Conservation (phyloP, 2,329 filamentous ascomycete genomes). For the Pseudogymnoascus destructans region DNA sequence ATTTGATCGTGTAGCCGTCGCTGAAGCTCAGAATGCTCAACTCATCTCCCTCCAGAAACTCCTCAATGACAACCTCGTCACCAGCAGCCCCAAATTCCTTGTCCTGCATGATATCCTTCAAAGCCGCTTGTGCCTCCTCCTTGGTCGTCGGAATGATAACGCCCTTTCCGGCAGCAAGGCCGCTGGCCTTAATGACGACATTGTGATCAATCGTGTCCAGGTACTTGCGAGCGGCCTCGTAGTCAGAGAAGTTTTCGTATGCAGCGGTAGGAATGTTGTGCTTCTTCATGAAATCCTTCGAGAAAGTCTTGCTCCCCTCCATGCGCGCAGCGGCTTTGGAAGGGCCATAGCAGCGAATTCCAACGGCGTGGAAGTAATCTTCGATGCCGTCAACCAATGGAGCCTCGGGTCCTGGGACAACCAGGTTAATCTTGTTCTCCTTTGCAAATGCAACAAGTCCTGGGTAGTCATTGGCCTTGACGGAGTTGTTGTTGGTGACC, state of each 20-base stretch:
- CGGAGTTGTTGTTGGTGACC: constrained; percentile 52
- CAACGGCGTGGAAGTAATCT: constrained; percentile 59
- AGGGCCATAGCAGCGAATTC: constrained; percentile 76
- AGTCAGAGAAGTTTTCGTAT: constrained; percentile 79
- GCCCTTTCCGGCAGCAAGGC: constrained; percentile 87
- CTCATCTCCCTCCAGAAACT: constrained; percentile 84
- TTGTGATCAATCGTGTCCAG: constrained; percentile 57
- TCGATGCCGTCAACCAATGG: constrained; percentile 80
- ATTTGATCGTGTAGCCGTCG: constrained; percentile 74
- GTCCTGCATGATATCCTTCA: constrained; percentile 83
- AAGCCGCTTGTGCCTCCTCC: constrained; percentile 66
- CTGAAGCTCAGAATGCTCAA: constrained; percentile 83
- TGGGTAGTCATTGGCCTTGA: constrained; percentile 63
- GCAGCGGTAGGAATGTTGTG: constrained; percentile 81
- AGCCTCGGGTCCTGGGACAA: constrained; percentile 79
- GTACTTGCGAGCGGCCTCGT: constrained; percentile 59
- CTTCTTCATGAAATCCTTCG: constrained; percentile 94
- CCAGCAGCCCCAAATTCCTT: constrained; percentile 78
- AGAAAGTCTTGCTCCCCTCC: constrained; percentile 95
- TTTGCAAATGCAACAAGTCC: constrained; percentile 62
- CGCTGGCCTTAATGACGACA: constrained; percentile 87
- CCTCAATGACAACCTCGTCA: constrained; percentile 87
- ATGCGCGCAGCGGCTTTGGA: constrained; percentile 72
- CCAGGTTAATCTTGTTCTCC: constrained; percentile 60
- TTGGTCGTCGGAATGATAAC: constrained; percentile 61